phyloP scores from a whole-genome alignment of 169 alveolate genomes.

The Eimeria praecox region DNA sequence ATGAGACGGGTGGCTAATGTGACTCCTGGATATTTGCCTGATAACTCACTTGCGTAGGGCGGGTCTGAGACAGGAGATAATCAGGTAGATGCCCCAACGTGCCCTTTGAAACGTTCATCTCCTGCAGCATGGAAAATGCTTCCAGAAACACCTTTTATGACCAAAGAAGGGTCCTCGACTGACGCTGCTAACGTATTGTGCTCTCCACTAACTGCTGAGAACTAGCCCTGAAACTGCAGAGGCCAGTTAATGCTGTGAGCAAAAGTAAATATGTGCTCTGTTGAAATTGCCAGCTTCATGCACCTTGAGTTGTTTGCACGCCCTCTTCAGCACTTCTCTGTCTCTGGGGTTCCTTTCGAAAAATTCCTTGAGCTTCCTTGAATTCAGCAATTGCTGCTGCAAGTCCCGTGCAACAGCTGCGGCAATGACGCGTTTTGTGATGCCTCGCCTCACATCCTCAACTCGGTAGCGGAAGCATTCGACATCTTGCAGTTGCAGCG shows the following conservation, averaged over 20 bases:
- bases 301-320: slow-evolving; percentile 74
- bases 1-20: not conserved
- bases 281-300: not conserved
- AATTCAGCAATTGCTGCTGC: slow-evolving; percentile 81
- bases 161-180: not conserved
- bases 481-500: slow-evolving; percentile 71
- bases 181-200: not conserved
- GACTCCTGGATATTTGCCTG: not conserved
- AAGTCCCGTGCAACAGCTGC: slow-evolving; percentile 77
- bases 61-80: slow-evolving; percentile 64
- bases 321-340: slow-evolving; percentile 68
- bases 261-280: not conserved
- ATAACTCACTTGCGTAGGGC: slow-evolving; percentile 43
- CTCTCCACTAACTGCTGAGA: not conserved
- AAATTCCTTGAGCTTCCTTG: slow-evolving; percentile 76
- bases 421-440: slow-evolving; percentile 81
- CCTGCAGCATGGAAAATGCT: not conserved
- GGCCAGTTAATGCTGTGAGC: not conserved
- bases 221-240: not conserved
- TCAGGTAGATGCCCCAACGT: slow-evolving; percentile 68
- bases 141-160: not conserved
- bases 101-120: slow-evolving; percentile 43
- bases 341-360: slow-evolving; percentile 82
- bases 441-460: slow-evolving; percentile 82
- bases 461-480: slow-evolving; percentile 85